Base-by-base conservation (phyloP, 495 filamentous ascomycete genomes). In the Annulohypoxylon maeteangense region DNA sequence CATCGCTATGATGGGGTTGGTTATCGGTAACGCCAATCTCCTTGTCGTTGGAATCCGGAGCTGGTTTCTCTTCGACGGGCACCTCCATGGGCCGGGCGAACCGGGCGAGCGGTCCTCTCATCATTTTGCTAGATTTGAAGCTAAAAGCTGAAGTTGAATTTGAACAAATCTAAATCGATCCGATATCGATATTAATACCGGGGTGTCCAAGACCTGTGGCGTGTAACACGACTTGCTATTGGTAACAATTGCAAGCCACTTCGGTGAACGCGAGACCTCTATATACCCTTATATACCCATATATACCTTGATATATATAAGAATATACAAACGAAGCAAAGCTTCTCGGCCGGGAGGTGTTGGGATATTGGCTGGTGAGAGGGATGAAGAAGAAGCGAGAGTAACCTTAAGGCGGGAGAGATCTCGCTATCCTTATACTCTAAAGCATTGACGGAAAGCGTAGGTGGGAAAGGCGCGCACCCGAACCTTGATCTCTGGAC, bases 81-180 rank as follows among this genome's bases (percentile, higher is more conserved):
- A 36, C 56, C 58, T 67, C 70, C 29, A 55, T 40, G 27, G 61
- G 66, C n/a, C 29, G 59, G 27, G 61, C 36, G 57, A 75, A 66
- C 50, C 58, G 61, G 44, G 18, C 27, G 22, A 77, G 60, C 50
- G 67, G 65, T 31, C 63, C 67, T 60, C 69, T 77, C 75, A 75
- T 75, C 34, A 29, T 67, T 47, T 31, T 47, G 32, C n/a, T 25
- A 18, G 36, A 48, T 22, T 25, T 25, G 23, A n/a, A 54, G 50
- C 27, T 29, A 7, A 34, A 27, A 27, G 44, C 45, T 50, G 20
- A 50, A 27, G 34, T 12, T 11, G 36, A 40, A 40, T n/a, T 40
- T 40, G 36, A 40, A n/a, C 11, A 22, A 2, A 31, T 38, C 22
- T 51, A 14, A 36, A n/a, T 16, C n/a, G 25, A 70, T 36, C n/a